phyloP scores from a whole-genome alignment of 2,329 filamentous ascomycete species.

The Penicillium sp. region DNA sequence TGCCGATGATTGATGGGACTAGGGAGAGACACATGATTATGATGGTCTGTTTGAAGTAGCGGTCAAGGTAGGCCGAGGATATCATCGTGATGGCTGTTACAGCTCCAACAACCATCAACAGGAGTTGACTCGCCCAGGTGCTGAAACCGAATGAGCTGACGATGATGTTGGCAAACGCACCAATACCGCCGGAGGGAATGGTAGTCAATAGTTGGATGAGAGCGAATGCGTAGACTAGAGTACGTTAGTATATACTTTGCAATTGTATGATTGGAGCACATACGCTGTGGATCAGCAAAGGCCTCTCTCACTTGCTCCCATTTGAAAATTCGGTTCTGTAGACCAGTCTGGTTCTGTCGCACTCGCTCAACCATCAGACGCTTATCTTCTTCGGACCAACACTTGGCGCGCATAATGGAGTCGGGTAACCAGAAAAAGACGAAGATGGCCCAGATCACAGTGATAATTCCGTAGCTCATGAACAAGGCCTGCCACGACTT shows the following conservation, averaged over 20 bases:
- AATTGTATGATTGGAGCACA: conserved; percentile 53
- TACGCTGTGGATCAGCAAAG: conserved; percentile 64
- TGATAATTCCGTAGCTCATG: conserved; percentile 62
- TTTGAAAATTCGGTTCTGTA: conserved; percentile 58
- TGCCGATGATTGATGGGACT: conserved; percentile 55
- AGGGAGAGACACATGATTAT: conserved; percentile 66
- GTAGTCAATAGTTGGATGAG: conserved; percentile 68
- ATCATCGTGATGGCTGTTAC: conserved; percentile 72
- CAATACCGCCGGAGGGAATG: conserved; percentile 69
- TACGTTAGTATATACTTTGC: neutral
- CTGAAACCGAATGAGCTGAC: conserved; percentile 68
- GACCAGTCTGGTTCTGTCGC: conserved; percentile 59
- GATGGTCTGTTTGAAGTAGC: conserved; percentile 66
- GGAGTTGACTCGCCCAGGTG: conserved; percentile 65
- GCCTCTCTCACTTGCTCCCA: conserved; percentile 56
- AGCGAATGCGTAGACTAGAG: conserved; percentile 10
- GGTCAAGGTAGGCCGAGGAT: conserved; percentile 67
- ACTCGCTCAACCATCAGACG: conserved; percentile 61
- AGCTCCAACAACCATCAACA: conserved; percentile 69
- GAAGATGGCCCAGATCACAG: conserved; percentile 58
- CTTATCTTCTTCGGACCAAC: conserved; percentile 65
- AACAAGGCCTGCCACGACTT: conserved; percentile 69
- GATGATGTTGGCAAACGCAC: conserved; percentile 72
- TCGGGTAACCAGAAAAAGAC: conserved; percentile 65
- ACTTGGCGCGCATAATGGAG: conserved; percentile 68